phyloP scores from a whole-genome alignment of 495 filamentous ascomycete genomes.

The Ascobolus immersus region DNA sequence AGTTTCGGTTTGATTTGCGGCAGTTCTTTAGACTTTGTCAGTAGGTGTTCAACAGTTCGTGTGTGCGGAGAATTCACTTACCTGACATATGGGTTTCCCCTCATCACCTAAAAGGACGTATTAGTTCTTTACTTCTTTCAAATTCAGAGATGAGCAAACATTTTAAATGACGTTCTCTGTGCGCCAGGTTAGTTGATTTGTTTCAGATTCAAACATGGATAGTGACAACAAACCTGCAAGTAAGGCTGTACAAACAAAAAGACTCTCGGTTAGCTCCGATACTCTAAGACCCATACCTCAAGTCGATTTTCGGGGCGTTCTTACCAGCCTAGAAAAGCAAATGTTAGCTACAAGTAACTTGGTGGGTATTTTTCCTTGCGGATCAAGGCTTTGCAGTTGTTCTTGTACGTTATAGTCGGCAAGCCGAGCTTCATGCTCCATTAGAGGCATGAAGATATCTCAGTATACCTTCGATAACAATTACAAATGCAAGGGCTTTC shows the following conservation, averaged over 20 bases:
- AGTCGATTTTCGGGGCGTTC: too few relatives aligned
- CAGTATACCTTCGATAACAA: too few relatives aligned
- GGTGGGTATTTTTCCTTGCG: too few relatives aligned
- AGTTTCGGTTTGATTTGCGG: conserved; percentile 58
- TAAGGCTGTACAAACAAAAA: conserved; percentile 9
- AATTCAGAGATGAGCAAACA: too few relatives aligned
- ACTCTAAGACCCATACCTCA: too few relatives aligned
- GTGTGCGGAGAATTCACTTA: neutral
- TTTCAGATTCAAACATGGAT: conserved; percentile 1
- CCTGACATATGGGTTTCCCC: neutral
- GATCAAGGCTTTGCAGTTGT: too few relatives aligned
- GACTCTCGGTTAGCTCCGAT: conserved; percentile 7
- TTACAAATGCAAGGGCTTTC: too few relatives aligned
- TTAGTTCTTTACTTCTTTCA: too few relatives aligned
- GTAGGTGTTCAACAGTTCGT: neutral
- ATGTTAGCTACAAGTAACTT: neutral
- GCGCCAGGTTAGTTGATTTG: conserved; percentile 6
- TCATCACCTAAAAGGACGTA: too few relatives aligned
- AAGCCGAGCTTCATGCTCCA: too few relatives aligned
- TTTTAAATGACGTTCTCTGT: conserved; percentile 32
- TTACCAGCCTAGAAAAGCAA: neutral
- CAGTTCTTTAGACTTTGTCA: conserved; percentile 34
- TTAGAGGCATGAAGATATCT: too few relatives aligned
- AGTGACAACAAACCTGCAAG: conserved; percentile 11
- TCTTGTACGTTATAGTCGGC: too few relatives aligned